phyloP scores from a whole-genome alignment of 2,329 filamentous ascomycete genomes.

The Ophiostoma himal-ulmi region DNA sequence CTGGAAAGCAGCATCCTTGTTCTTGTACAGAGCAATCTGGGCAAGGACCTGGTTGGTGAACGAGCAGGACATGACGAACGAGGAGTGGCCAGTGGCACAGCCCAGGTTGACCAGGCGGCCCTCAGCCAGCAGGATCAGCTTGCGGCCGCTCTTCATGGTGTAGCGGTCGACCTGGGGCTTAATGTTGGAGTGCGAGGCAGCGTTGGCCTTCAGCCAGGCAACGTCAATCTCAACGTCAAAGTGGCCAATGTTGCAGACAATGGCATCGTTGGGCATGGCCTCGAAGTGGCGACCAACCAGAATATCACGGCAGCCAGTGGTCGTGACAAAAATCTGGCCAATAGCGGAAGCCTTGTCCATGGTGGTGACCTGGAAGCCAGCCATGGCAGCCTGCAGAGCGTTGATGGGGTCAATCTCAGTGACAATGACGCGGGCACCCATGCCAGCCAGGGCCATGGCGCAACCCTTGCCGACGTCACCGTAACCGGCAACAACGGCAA shows the following conservation, averaged over 20 bases:
- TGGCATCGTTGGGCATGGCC: conserved; percentile 93
- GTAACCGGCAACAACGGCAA: conserved; percentile 94
- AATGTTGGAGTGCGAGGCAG: conserved; percentile 91
- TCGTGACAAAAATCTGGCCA: conserved; percentile 98
- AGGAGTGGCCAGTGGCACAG: conserved; percentile 98
- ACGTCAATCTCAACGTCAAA: conserved; percentile 99
- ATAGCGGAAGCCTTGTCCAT: conserved; percentile 87
- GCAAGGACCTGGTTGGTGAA: conserved; percentile 99
- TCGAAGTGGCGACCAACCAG: conserved; percentile 88
- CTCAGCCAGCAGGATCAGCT: conserved; percentile 98
- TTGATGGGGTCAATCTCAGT: conserved; percentile 99
- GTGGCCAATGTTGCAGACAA: conserved; percentile 99
- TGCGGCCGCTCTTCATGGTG: conserved; percentile 84
- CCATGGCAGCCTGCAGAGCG: conserved; percentile 96
- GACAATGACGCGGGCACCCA: conserved; percentile 94
- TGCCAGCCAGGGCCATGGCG: conserved; percentile 88
- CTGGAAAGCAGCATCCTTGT: conserved; percentile 75
- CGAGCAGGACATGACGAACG: conserved; percentile 99
- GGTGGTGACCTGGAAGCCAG: conserved; percentile 91
- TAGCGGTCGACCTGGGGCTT: conserved; percentile 99
- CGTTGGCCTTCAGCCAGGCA: conserved; percentile 98
- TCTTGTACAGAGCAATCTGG: conserved; percentile 98
- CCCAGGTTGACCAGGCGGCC: conserved; percentile 98
- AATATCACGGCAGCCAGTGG: conserved; percentile 98
- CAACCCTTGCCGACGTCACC: conserved; percentile 99